Percentiles rank a stretch among this genome's conserved stretches.
phyloP scores from a whole-genome alignment of 768 basidiomycete genomes.

The Dendrothele bispora region DNA sequence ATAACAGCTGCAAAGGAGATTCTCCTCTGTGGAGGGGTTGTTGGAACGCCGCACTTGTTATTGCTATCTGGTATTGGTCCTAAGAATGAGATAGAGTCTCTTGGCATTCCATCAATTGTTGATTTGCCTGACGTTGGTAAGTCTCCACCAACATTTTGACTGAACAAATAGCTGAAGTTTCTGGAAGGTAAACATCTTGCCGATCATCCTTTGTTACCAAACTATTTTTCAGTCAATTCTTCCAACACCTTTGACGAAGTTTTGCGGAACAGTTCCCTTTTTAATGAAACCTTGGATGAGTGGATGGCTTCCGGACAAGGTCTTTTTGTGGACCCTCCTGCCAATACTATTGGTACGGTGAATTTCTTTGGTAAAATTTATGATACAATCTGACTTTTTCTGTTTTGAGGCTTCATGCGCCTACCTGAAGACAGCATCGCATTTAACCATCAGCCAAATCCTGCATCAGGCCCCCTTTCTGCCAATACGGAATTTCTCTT shows the following conservation, averaged over 20 bases:
- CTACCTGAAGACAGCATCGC: too few species aligned
- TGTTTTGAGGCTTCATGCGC: too few species aligned
- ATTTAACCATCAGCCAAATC: too few species aligned
- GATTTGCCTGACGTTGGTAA: conserved; percentile 22
- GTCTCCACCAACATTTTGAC: too few species aligned
- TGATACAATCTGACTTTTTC: too few species aligned
- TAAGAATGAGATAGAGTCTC: background rate
- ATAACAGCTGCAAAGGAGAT: conserved; percentile 22
- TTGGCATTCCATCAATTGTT: conserved; percentile 16
- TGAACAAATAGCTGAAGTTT: too few species aligned
- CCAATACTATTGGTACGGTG: too few species aligned
- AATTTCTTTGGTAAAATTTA: too few species aligned
- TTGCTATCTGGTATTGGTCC: conserved; percentile 28
- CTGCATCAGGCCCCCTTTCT: too few species aligned
- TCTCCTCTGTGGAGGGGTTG: conserved; percentile 23
- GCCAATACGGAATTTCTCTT: too few species aligned
- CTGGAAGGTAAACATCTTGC: too few species aligned
- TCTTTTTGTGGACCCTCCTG: conserved; percentile 5
- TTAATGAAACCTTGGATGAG: conserved; percentile 5
- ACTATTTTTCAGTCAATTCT: conserved; percentile 17
- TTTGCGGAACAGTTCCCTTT: conserved; percentile 9
- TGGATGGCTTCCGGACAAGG: conserved; percentile 19
- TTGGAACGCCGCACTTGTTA: conserved; percentile 19
- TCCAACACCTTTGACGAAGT: conserved; percentile 14
- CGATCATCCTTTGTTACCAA: conserved; percentile 16